Conservation (phyloP, 768 basidiomycete species). For the Podaxis pistillaris region DNA sequence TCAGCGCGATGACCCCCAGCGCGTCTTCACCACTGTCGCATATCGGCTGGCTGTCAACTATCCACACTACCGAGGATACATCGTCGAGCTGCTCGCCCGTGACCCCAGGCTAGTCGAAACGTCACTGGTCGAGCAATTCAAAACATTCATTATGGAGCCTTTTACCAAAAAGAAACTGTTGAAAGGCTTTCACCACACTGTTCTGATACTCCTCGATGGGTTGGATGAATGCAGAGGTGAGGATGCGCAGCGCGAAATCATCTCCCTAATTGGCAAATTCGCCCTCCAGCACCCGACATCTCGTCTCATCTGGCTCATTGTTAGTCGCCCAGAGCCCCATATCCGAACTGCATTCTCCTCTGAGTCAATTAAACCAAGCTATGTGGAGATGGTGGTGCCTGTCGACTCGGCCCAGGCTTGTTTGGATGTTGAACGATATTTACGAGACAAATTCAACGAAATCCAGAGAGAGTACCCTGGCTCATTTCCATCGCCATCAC, state of each 20-base stretch:
- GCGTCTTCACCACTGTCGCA: no score
- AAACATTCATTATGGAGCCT: not conserved
- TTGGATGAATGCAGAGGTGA: constrained; percentile 25
- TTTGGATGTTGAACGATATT: constrained; percentile 16
- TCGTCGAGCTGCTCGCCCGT: no score
- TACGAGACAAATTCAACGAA: constrained; percentile 8
- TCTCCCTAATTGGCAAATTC: constrained; percentile 12
- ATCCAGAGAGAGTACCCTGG: no score
- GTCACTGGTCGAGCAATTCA: no score
- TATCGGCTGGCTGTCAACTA: no score
- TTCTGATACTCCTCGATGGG: constrained; percentile 22
- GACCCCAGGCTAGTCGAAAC: no score
- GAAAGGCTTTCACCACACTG: no score
- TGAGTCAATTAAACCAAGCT: not conserved
- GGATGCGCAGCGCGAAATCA: constrained; percentile 16
- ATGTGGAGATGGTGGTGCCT: not conserved
- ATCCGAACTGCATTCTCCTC: constrained; percentile 14
- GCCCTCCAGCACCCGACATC: not conserved
- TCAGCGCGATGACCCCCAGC: no score
- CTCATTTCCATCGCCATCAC: no score
- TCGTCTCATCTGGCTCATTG: constrained; percentile 23
- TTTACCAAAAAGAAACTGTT: not conserved
- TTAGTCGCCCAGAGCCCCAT: constrained; percentile 26
- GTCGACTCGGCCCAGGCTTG: no score
- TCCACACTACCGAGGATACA: no score